Evolutionary conservation across 768 basidiomycete genomes (phyloP), one percentile per base, ranked within the genome.

Genomic region (Artomyces pyxidatus): DNA sequence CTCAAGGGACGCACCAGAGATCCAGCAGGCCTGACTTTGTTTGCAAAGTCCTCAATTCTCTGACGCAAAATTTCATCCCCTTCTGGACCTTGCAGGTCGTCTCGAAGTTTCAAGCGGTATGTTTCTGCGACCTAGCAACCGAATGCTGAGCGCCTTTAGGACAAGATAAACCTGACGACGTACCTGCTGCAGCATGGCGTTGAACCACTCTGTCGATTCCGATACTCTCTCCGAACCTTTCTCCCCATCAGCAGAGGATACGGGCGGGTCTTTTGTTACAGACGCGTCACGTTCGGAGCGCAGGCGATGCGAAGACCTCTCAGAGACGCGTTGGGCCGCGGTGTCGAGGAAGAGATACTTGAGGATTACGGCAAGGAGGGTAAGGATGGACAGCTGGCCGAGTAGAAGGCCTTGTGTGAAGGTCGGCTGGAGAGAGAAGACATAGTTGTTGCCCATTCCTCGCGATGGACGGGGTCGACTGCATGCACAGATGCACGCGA

Each of bases 341-440:
- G 88, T 80, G 58, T 96, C 90, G 54, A 99, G 83, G 62, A 99
- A 96, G 49, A 98, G 82, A 69, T 96, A 98, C 62, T 89, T 88
- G 67, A 99, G 80, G 62, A 99, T 78, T 53, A 93, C 69, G 41
- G 73, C 74, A 25, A 89, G 75, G 41, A 94, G 74, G 44, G 85
- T 59, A 38, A 91, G 71, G 58, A 99, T 84, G 22, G 92, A 94
- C 19, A 90, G 73, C 65, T 98, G 95, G 49, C 95, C 95, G 38
- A 97, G 68, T 32, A 99, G 71, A 29, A 99, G 78, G 14, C 95
- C 95, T 63, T 97, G 94, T 0, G 94, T 96, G 68, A 99, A 99
- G 1, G 90, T 93, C 19, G 86, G 88, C 58, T 86, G 81, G 37
- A 89, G 71, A 29, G 83, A 81, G 57, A 88, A 77, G 42, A 88